phyloP scores from a whole-genome alignment of 2,329 filamentous ascomycete genomes.

The Verticillium zaregamsianum region DNA sequence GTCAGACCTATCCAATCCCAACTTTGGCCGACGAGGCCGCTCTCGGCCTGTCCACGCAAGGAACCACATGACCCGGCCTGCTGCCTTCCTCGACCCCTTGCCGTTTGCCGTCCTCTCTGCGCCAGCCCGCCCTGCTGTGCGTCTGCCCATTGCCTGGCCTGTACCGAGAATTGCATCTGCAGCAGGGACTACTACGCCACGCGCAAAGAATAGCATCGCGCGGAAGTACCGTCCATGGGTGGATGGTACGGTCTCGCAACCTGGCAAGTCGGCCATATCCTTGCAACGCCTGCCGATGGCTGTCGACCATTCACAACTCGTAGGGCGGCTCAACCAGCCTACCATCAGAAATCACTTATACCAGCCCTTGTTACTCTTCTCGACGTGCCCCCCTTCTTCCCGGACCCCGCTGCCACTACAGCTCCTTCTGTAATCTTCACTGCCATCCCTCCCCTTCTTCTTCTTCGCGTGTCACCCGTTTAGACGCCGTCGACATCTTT shows the following conservation, averaged over 20 bases:
- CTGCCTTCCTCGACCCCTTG: conserved; percentile 6
- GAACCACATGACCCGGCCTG: conserved; percentile 22
- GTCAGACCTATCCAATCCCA: conserved; percentile 15
- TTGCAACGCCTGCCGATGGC: conserved; percentile 2
- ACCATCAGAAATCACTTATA: conserved; percentile 1
- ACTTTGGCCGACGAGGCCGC: not conserved
- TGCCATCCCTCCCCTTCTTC: not conserved
- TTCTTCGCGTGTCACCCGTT: not conserved
- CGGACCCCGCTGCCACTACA: not conserved
- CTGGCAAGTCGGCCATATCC: not conserved
- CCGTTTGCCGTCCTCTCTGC: not conserved
- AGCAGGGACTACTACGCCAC: conserved; percentile 10
- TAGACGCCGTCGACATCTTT: not conserved
- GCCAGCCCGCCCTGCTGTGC: conserved; percentile 1
- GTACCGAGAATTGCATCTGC: not conserved
- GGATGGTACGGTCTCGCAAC: not conserved
- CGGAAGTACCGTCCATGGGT: not conserved
- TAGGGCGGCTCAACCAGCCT: not conserved
- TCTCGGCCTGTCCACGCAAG: conserved; percentile 15
- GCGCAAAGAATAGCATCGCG: conserved; percentile 12
- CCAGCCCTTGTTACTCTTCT: not conserved
- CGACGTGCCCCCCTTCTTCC: not conserved
- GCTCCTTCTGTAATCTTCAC: not conserved
- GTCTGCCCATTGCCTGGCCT: conserved; percentile 19
- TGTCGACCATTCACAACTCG: conserved; percentile 4